Percentiles rank a stretch among this genome's conserved stretches.
Conservation (phyloP, 1,284 basidiomycete genomes). For the Apiotrichum akiyoshidainum region DNA sequence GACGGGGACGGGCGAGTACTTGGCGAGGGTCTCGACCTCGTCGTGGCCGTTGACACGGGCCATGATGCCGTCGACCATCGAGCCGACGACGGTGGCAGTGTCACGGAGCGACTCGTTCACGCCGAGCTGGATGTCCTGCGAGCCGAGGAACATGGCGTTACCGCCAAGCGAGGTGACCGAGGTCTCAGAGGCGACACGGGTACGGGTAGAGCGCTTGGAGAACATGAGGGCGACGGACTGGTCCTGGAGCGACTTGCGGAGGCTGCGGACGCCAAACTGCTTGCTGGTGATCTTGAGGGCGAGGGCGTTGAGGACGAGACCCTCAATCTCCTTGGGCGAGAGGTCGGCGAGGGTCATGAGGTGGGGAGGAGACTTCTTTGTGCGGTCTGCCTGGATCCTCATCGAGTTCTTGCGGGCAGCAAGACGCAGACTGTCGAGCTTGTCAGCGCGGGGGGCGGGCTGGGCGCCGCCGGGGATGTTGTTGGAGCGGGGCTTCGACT, state of each 20-base stretch:
- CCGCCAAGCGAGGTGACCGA: conserved; percentile 73
- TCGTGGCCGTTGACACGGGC: conserved; percentile 88
- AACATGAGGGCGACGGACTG: conserved; percentile 88
- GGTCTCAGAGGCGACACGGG: conserved; percentile 84
- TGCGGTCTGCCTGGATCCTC: neutral
- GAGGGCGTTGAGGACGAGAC: conserved; percentile 35
- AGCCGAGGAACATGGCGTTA: conserved; percentile 86
- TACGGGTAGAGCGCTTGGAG: conserved; percentile 88
- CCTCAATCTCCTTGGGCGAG: conserved; percentile 35
- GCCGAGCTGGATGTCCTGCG: conserved; percentile 89
- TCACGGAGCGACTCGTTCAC: conserved; percentile 89
- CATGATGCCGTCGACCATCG: conserved; percentile 97
- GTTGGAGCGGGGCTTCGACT: neutral
- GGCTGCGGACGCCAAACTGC: conserved; percentile 6
- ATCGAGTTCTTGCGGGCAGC: neutral
- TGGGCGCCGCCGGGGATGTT: neutral
- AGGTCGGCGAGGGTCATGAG: conserved; percentile 49
- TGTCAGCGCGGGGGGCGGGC: neutral
- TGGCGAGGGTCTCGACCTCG: conserved; percentile 88
- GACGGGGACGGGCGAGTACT: conserved; percentile 85
- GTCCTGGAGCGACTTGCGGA: conserved; percentile 61
- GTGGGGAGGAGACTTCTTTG: conserved; percentile 26
- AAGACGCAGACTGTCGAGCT: no score
- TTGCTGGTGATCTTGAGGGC: conserved; percentile 41
- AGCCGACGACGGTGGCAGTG: conserved; percentile 76